A percentile compares a stretch with the other conserved stretches of the same genome.
Evolutionary conservation across 768 basidiomycete species (phyloP).

Genomic region (Punctularia strigosozonata): DNA sequence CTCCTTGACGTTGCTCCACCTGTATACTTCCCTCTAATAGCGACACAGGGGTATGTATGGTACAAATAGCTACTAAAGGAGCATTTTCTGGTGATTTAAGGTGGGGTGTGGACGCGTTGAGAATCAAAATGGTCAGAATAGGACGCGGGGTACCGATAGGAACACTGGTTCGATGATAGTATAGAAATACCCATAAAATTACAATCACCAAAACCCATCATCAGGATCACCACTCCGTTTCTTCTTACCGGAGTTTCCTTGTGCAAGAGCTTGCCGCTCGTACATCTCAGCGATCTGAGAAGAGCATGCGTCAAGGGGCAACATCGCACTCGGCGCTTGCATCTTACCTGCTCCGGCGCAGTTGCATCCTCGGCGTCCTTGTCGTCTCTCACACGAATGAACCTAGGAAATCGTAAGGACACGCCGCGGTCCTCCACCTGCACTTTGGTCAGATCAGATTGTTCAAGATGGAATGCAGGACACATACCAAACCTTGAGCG

Average conservation of each 20-base stretch:
- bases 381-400: constrained; percentile 87
- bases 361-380: constrained; percentile 90
- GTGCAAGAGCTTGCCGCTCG: constrained; percentile 74
- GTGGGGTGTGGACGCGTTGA: no score
- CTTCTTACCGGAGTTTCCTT: constrained; percentile 60
- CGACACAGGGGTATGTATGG: no score
- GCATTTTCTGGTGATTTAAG: no score
- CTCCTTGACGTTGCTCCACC: no score
- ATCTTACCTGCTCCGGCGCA: constrained; percentile 74
- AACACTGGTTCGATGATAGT: no score
- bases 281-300: constrained; percentile 88
- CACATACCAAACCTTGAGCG: constrained; percentile 74
- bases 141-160: no score
- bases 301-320: constrained; percentile 1
- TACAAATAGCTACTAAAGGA: no score
- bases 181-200: no score
- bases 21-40: no score
- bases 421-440: constrained; percentile 86
- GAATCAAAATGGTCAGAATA: no score
- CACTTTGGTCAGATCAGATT: constrained; percentile 3
- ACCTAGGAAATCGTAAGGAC: constrained; percentile 92
- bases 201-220: constrained; percentile 77
- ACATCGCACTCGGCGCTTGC: neutral
- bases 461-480: neutral
- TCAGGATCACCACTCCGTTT: constrained; percentile 52